Evolutionary conservation across 208 protist species (phyloP).

Genomic region (Leishmania guyanensis): DNA sequence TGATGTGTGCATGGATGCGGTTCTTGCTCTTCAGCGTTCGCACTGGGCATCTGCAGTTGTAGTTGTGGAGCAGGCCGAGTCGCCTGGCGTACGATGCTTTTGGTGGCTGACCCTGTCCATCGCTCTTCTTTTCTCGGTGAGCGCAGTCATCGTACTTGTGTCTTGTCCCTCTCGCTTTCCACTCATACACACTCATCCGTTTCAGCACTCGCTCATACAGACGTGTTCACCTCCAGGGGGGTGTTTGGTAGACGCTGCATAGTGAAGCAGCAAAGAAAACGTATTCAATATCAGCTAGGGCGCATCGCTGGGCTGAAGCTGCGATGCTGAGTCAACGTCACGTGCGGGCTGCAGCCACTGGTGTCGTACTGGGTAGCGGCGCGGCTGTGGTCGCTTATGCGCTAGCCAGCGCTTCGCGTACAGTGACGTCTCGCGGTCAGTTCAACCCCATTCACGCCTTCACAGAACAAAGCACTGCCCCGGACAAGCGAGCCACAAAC

Average conservation of each 20-base stretch:
- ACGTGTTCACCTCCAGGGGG: background rate
- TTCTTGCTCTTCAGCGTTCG: background rate
- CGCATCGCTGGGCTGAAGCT: background rate
- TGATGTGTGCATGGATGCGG: background rate
- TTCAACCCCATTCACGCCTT: conserved; percentile 90
- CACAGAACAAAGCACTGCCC: conserved; percentile 34
- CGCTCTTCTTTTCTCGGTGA: background rate
- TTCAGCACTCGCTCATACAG: background rate
- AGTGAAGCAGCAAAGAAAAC: background rate
- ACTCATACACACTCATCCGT: background rate
- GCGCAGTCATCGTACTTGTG: background rate
- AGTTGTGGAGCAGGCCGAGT: background rate
- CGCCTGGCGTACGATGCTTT: background rate
- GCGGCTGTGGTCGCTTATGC: background rate
- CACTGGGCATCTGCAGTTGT: background rate
- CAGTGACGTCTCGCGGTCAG: conserved; percentile 71
- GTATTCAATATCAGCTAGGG: background rate
- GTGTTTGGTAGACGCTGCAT: background rate
- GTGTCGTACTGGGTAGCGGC: background rate
- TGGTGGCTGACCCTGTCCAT: background rate
- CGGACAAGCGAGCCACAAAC: conserved; percentile 38
- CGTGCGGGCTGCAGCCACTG: background rate
- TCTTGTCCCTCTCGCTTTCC: background rate
- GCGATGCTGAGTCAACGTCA: conserved; percentile 6
- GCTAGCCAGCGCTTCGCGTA: conserved; percentile 19